A percentile compares a stretch with the other conserved stretches of the same genome.
Conservation (phyloP, 371 early-diverging fungal species). For the Rhizopus sp. region DNA sequence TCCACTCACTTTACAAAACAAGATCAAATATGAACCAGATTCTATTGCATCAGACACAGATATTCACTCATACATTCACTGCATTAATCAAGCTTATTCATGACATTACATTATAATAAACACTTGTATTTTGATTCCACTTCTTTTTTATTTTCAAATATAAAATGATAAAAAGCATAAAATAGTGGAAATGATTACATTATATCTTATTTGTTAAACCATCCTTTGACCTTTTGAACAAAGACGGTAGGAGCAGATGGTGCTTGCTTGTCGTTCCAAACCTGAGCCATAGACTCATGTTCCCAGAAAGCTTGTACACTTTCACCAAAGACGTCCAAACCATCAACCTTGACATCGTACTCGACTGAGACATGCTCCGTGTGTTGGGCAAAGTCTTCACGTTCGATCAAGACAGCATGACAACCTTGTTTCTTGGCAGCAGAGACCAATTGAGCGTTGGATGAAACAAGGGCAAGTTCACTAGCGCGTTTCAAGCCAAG, state of each 20-base stretch:
- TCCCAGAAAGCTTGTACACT: constrained; percentile 44
- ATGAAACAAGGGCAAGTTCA: constrained; percentile 40
- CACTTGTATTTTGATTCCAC: too few relatives aligned
- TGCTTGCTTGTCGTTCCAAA: constrained; percentile 21
- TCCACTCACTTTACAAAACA: constrained; percentile 13
- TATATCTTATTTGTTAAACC: constrained; percentile 2
- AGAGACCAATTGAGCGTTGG: constrained; percentile 23
- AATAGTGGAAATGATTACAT: not conserved
- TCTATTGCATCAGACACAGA: constrained; percentile 22
- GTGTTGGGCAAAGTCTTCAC: constrained; percentile 13
- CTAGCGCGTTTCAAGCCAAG: constrained; percentile 29
- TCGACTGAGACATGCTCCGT: constrained; percentile 1
- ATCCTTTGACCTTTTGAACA: constrained; percentile 16
- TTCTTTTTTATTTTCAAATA: too few relatives aligned
- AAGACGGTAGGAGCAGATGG: constrained; percentile 20
- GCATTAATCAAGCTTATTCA: constrained; percentile 5
- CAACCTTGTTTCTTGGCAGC: constrained; percentile 35
- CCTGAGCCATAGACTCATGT: constrained; percentile 28
- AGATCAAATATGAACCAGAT: constrained; percentile 15
- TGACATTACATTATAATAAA: not conserved
- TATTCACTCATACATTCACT: constrained; percentile 22
- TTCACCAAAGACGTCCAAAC: constrained; percentile 46
- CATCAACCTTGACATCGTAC: constrained; percentile 37
- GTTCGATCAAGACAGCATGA: constrained; percentile 36
- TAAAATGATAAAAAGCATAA: not conserved